These are phyloP conservation scores for Boletellus deceptivus DNA, from an alignment of 1,284 basidiomycete species.

Conservation along the genomic window DNA sequence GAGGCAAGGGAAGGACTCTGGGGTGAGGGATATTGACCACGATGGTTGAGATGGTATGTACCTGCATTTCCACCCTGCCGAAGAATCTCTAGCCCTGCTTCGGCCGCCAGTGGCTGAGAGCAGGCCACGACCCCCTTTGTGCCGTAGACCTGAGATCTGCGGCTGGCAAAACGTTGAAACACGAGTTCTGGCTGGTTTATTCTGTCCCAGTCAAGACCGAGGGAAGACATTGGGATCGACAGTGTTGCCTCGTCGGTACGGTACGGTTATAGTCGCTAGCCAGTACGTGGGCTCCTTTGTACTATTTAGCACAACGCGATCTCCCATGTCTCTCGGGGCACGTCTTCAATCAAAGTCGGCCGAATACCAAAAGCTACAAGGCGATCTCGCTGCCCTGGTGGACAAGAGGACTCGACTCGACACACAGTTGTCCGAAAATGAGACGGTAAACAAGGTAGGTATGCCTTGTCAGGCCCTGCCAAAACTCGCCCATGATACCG, in stretches of 20 bases:
- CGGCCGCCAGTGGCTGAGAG: conserved; percentile 88
- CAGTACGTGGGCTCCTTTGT: not conserved
- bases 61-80: conserved; percentile 91
- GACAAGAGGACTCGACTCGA: conserved; percentile 83
- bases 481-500: not conserved
- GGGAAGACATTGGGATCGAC: conserved; percentile 35
- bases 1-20: not conserved
- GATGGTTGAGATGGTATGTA: conserved; percentile 26
- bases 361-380: conserved; percentile 80
- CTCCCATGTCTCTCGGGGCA: conserved; percentile 45
- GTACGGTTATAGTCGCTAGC: too few species aligned
- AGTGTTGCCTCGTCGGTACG: too few species aligned
- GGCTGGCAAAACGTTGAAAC: conserved; percentile 64
- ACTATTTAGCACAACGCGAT: conserved; percentile 12
- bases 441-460: conserved; percentile 84
- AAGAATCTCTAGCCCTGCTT: conserved; percentile 87
- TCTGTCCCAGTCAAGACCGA: conserved; percentile 65
- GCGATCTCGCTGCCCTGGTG: conserved; percentile 68
- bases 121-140: conserved; percentile 87
- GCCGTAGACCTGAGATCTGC: conserved; percentile 76
- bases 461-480: not conserved
- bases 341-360: conserved; percentile 63
- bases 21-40: not conserved
- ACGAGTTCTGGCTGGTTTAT: conserved; percentile 59
- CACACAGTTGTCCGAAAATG: conserved; percentile 89